These are phyloP conservation scores for Rhododendron ferrugineum DNA, from an alignment of 148 eudicot genomes.

Conservation along the genomic window DNA sequence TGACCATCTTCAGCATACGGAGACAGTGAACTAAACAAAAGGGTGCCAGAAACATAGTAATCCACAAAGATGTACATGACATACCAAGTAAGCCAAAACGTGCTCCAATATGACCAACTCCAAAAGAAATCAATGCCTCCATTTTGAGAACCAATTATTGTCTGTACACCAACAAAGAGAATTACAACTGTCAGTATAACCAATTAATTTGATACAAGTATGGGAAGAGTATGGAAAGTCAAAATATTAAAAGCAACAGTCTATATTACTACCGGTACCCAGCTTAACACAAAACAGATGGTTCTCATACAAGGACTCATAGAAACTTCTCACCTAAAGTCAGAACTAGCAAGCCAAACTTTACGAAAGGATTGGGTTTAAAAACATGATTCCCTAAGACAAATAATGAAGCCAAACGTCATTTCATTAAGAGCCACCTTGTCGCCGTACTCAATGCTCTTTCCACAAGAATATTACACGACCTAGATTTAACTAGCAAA, in stretches of 20 bases:
- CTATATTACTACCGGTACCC: background rate
- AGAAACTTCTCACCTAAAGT: background rate
- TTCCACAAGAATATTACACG: background rate
- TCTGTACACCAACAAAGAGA: slow-evolving; percentile 45
- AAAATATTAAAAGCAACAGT: background rate
- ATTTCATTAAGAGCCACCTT: background rate
- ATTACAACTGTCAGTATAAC: background rate
- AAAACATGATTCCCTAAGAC: background rate
- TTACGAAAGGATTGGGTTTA: background rate
- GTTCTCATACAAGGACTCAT: background rate
- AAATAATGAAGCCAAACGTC: background rate
- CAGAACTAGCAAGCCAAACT: background rate
- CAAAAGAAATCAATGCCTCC: slow-evolving; percentile 80
- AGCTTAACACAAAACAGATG: background rate
- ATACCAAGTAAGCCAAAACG: slow-evolving; percentile 93
- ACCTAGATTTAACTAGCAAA: background rate
- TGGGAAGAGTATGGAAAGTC: background rate
- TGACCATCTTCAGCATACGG: background rate
- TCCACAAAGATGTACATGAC: slow-evolving; percentile 7
- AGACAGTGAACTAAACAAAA: background rate
- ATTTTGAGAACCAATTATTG: slow-evolving; percentile 53
- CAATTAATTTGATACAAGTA: background rate
- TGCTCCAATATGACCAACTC: slow-evolving; percentile 99
- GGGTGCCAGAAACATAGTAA: background rate
- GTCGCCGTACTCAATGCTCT: background rate